Evolutionary conservation across 345 rosid species (phyloP).

Genomic region (Clarkia xantiana): DNA sequence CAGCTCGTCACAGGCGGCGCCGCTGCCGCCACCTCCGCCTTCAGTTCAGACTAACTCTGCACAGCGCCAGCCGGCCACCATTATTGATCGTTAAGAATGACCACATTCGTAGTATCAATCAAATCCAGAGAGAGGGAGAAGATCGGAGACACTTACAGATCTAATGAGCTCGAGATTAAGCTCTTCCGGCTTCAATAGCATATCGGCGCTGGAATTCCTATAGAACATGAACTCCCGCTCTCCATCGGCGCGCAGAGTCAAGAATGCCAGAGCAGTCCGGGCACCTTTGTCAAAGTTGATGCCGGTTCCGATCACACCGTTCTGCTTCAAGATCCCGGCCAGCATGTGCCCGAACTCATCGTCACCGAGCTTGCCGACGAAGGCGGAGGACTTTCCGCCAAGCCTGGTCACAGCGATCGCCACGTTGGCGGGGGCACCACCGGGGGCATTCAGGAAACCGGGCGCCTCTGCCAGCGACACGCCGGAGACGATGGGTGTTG

Average conservation of each 20-base stretch:
- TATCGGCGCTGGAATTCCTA: constrained; percentile 58
- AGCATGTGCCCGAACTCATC: constrained; percentile 63
- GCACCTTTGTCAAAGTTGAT: constrained; percentile 39
- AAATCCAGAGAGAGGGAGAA: no score
- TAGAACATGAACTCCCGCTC: constrained; percentile 58
- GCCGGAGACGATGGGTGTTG: constrained; percentile 48
- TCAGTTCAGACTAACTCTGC: no score
- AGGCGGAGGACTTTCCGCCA: constrained; percentile 78
- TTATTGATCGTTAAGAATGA: no score
- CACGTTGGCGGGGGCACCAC: constrained; percentile 99
- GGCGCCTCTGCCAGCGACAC: constrained; percentile 93
- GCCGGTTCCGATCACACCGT: constrained; percentile 38
- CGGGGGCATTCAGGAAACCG: constrained; percentile 85
- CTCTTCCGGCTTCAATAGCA: constrained; percentile 47
- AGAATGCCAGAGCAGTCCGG: constrained; percentile 54
- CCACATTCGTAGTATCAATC: no score
- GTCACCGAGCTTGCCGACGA: constrained; percentile 76
- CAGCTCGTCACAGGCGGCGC: no score
- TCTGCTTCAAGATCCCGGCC: constrained; percentile 36
- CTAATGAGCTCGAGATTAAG: constrained; percentile 23
- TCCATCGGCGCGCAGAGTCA: constrained; percentile 39
- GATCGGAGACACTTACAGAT: no score
- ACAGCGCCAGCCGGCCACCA: no score
- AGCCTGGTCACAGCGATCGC: constrained; percentile 79
- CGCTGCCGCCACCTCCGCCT: no score